phyloP scores from a whole-genome alignment of 805 yeast genomes.

The Scheffersomyces coipomensis region DNA sequence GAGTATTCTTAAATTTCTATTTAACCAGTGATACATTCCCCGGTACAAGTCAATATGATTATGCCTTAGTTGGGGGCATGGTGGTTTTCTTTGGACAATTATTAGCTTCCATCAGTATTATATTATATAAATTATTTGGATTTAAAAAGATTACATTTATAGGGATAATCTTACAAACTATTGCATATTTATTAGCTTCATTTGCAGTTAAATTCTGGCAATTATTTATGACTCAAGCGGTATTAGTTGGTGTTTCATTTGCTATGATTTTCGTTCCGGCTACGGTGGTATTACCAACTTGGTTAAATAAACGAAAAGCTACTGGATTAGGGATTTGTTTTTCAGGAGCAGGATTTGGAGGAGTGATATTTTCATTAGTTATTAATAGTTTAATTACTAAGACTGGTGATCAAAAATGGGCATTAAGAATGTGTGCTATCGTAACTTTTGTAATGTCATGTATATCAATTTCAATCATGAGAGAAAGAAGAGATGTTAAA shows the following conservation, averaged over 20 bases:
- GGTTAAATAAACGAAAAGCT: conserved; percentile 46
- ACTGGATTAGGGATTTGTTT: conserved; percentile 49
- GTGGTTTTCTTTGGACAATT: conserved; percentile 56
- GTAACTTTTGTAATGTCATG: conserved; percentile 28
- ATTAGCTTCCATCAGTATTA: conserved; percentile 50
- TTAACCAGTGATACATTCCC: conserved; percentile 33
- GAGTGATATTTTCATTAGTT: conserved; percentile 45
- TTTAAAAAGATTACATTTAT: conserved; percentile 42
- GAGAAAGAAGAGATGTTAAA: conserved; percentile 40
- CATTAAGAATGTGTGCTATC: conserved; percentile 38
- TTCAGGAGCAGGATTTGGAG: conserved; percentile 53
- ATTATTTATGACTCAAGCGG: conserved; percentile 51
- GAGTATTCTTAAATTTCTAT: conserved; percentile 56
- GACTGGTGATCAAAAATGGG: conserved; percentile 46
- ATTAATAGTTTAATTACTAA: conserved; percentile 35
- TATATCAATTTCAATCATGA: conserved; percentile 41
- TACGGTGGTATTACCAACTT: conserved; percentile 44
- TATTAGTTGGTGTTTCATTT: conserved; percentile 48
- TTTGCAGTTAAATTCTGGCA: conserved; percentile 52
- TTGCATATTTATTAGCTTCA: conserved; percentile 50
- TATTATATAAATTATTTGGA: conserved; percentile 50
- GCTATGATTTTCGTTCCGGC: conserved; percentile 44
- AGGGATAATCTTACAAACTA: conserved; percentile 45
- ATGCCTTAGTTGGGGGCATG: conserved; percentile 52
- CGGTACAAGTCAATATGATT: conserved; percentile 43